phyloP scores from a whole-genome alignment of 1,284 basidiomycete species.

The Rhodotorula sp. region DNA sequence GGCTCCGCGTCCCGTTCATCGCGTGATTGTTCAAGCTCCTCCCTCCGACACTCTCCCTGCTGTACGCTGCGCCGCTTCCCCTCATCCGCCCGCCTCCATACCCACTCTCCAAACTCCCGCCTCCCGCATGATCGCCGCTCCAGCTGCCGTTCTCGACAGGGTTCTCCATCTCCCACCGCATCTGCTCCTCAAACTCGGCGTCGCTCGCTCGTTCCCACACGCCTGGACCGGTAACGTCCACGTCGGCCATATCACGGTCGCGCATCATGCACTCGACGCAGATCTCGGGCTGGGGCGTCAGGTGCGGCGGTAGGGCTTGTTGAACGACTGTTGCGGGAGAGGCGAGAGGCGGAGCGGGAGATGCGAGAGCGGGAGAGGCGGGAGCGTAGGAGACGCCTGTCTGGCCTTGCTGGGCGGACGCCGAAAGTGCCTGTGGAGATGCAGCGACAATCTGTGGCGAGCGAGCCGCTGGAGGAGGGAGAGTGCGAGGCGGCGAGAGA shows the following conservation, averaged over 20 bases:
- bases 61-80: conserved; percentile 32
- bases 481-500: background rate
- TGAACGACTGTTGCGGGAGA: background rate
- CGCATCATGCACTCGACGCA: conserved; percentile 99
- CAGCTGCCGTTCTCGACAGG: background rate
- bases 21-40: conserved; percentile 26
- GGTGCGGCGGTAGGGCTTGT: conserved; percentile 26
- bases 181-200: conserved; percentile 72
- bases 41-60: conserved; percentile 38
- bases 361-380: background rate
- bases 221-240: conserved; percentile 78
- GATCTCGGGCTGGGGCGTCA: conserved; percentile 61
- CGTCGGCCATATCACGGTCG: conserved; percentile 96
- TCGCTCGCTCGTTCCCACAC: conserved; percentile 92
- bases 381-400: background rate
- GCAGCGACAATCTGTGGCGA: too few species aligned
- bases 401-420: background rate
- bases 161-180: conserved; percentile 61
- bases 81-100: conserved; percentile 37
- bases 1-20: conserved; percentile 37
- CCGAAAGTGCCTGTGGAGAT: too few species aligned
- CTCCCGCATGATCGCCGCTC: conserved; percentile 4
- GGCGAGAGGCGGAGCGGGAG: background rate
- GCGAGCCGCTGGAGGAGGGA: background rate
- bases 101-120: conserved; percentile 19